A percentile compares a stretch with the other conserved stretches of the same genome.
phyloP scores from a whole-genome alignment of 257 asterid species.

The Lycium barbarum region DNA sequence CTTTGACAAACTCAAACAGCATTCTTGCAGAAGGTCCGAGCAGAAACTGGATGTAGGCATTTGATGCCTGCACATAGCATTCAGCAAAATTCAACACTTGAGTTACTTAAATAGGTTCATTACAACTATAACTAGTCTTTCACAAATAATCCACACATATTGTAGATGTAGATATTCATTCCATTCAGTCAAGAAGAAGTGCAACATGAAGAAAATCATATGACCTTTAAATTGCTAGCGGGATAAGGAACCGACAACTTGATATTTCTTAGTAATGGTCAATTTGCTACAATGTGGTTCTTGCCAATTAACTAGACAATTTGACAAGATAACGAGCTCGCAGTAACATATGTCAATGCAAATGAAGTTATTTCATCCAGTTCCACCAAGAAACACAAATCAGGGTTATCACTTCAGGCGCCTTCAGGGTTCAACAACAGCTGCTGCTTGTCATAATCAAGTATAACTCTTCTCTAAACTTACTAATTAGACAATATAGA shows the following conservation, averaged over 20 bases:
- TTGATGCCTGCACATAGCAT: slow-evolving; percentile 72
- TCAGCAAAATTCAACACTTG: slow-evolving; percentile 23
- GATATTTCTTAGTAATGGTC: neutral
- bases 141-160: neutral
- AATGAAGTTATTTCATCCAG: neutral
- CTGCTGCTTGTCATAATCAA: neutral
- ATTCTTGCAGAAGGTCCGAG: slow-evolving; percentile 74
- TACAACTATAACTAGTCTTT: neutral
- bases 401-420: neutral
- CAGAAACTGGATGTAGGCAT: slow-evolving; percentile 78
- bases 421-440: neutral
- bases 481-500: neutral
- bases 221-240: neutral
- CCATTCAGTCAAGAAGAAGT: neutral
- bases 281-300: neutral
- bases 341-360: neutral
- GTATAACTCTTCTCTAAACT: neutral
- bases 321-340: neutral
- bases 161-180: neutral
- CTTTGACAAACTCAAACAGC: slow-evolving; percentile 86
- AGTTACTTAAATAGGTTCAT: neutral
- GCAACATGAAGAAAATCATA: neutral
- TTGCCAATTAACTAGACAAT: neutral
- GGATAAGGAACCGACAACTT: neutral
- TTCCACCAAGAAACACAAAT: neutral